phyloP scores from a whole-genome alignment of 2,329 filamentous ascomycete species.

The Plectosphaerella plurivora region DNA sequence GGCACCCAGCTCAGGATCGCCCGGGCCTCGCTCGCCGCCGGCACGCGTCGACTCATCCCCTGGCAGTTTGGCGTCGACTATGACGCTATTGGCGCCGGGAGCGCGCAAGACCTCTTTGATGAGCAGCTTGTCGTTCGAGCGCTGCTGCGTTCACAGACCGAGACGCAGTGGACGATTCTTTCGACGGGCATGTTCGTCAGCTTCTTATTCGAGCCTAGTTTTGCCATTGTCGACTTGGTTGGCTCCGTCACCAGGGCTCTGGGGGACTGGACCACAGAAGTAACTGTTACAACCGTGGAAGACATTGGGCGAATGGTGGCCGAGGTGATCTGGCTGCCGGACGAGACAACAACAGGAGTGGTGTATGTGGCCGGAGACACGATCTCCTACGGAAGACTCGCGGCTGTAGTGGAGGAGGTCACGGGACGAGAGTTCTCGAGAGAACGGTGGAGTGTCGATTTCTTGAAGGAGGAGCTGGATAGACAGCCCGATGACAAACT shows the following conservation, averaged over 20 bases:
- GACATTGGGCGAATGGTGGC: slow-evolving; percentile 62
- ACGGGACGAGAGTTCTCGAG: slow-evolving; percentile 30
- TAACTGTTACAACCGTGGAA: slow-evolving; percentile 57
- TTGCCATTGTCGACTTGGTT: slow-evolving; percentile 55
- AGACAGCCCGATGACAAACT: slow-evolving; percentile 42
- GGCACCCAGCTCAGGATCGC: slow-evolving; percentile 56
- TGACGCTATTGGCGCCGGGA: slow-evolving; percentile 55
- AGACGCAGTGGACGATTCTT: slow-evolving; percentile 57
- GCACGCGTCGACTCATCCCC: slow-evolving; percentile 52
- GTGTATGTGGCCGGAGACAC: slow-evolving; percentile 61
- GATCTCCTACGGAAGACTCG: slow-evolving; percentile 50
- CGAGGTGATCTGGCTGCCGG: slow-evolving; percentile 43
- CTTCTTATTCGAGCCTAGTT: slow-evolving; percentile 60
- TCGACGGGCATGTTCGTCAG: slow-evolving; percentile 68
- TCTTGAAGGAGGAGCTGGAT: slow-evolving; percentile 39
- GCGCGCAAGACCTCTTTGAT: slow-evolving; percentile 61
- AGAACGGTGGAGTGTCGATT: slow-evolving; percentile 43
- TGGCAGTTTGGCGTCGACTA: slow-evolving; percentile 77
- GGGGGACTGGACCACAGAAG: slow-evolving; percentile 54
- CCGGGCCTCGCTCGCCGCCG: slow-evolving; percentile 46
- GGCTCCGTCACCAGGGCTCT: slow-evolving; percentile 44
- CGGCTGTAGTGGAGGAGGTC: slow-evolving; percentile 43
- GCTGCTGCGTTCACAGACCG: slow-evolving; percentile 40
- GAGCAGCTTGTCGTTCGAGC: slow-evolving; percentile 59
- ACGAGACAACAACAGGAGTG: slow-evolving; percentile 22